Evolutionary conservation across 148 eudicot genomes (phyloP).

Genomic region (Vaccinium corymbosum): DNA sequence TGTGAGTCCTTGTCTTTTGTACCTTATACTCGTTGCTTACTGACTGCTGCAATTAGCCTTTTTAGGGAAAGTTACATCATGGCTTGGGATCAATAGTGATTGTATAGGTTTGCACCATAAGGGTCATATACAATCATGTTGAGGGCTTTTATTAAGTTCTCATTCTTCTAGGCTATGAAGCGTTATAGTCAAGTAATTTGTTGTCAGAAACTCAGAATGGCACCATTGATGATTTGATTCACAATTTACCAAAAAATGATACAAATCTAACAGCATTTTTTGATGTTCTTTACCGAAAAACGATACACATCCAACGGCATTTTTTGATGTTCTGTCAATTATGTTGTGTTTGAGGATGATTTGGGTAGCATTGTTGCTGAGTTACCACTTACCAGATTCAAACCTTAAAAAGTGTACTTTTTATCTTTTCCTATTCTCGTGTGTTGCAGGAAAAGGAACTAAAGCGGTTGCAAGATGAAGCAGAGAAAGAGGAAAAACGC

Average conservation of each 20-base stretch:
- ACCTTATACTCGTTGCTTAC: background rate
- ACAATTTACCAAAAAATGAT: too few species aligned
- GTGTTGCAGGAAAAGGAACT: slow-evolving; percentile 72
- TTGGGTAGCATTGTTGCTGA: background rate
- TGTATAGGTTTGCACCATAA: background rate
- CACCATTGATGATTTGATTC: too few species aligned
- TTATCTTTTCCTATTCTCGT: background rate
- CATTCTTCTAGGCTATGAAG: background rate
- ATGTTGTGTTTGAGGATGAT: background rate
- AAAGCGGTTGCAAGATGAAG: slow-evolving; percentile 74
- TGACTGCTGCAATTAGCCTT: background rate
- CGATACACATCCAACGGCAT: background rate
- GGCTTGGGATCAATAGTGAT: slow-evolving; percentile 3
- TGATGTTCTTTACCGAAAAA: too few species aligned
- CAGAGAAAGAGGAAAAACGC: slow-evolving; percentile 74
- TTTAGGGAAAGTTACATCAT: background rate
- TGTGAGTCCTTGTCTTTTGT: slow-evolving; percentile 42
- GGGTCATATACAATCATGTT: background rate
- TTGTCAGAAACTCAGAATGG: too few species aligned
- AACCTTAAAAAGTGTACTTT: background rate
- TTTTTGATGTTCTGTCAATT: background rate
- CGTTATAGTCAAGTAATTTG: too few species aligned
- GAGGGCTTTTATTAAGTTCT: background rate
- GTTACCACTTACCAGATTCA: background rate
- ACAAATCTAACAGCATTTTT: too few species aligned